A percentile compares a stretch with the other conserved stretches of the same genome.
These are phyloP conservation scores for Lentinula raphanica DNA, from an alignment of 768 basidiomycete genomes.

Conservation along the genomic window DNA sequence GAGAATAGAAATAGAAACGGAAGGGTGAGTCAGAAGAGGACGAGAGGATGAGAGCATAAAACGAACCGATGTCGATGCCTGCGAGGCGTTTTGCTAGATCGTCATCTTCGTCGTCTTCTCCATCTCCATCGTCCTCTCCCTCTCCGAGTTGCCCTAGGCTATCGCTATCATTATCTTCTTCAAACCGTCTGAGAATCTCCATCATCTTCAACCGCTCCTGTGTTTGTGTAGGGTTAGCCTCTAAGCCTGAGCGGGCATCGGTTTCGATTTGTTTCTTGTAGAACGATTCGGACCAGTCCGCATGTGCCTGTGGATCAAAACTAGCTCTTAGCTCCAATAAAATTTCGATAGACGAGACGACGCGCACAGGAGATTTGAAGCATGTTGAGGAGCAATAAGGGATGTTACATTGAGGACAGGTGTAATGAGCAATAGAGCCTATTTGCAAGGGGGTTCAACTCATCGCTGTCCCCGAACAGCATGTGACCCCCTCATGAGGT, in stretches of 20 bases:
- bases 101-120: constrained; percentile 25
- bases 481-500: too few species aligned
- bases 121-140: constrained; percentile 16
- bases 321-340: too few species aligned
- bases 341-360: too few species aligned
- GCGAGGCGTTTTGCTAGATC: constrained; percentile 49
- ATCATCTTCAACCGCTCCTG: constrained; percentile 64
- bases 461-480: too few species aligned
- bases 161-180: constrained; percentile 60
- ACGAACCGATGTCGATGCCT: constrained; percentile 58
- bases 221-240: constrained; percentile 41
- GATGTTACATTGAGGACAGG: constrained; percentile 76
- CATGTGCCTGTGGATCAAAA: constrained; percentile 44
- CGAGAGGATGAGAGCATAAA: not conserved
- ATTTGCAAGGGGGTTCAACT: too few species aligned
- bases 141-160: constrained; percentile 27
- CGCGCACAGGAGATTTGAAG: constrained; percentile 66
- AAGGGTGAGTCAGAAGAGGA: not conserved
- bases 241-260: constrained; percentile 50
- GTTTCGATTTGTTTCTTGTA: constrained; percentile 70
- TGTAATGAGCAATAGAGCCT: constrained; percentile 76
- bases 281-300: constrained; percentile 76
- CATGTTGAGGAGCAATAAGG: constrained; percentile 77
- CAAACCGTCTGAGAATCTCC: constrained; percentile 65
- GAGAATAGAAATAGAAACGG: too few species aligned